Evolutionary conservation across 2,329 filamentous ascomycete genomes (phyloP).

Genomic region (Botrytis deweyae): DNA sequence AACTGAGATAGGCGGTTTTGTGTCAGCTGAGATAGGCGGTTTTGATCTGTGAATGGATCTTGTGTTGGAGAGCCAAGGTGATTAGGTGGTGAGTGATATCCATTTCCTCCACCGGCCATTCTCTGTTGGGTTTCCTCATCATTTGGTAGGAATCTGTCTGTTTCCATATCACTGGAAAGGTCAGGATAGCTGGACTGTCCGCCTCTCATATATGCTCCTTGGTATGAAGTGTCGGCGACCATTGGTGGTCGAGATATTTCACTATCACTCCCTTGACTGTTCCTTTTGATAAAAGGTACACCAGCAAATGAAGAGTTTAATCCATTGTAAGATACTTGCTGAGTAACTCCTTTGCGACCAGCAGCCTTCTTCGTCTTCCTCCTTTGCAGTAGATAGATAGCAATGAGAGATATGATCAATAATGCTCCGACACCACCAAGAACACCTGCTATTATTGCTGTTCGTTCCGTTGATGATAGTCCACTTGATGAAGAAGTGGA

Average conservation of each 20-base stretch:
- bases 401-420: constrained; percentile 27
- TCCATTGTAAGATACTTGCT: constrained; percentile 28
- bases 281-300: constrained; percentile 26
- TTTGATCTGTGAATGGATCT: constrained; percentile 18
- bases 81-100: constrained; percentile 4
- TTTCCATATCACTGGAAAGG: constrained; percentile 21
- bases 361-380: constrained; percentile 24
- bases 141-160: constrained; percentile 23
- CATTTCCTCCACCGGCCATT: constrained; percentile 4
- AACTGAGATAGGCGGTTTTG: background rate
- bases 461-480: constrained; percentile 18
- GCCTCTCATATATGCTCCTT: constrained; percentile 24
- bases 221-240: constrained; percentile 17
- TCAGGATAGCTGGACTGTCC: constrained; percentile 22
- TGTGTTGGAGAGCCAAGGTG: constrained; percentile 10
- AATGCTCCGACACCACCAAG: constrained; percentile 28
- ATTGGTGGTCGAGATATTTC: constrained; percentile 16
- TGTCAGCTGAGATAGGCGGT: constrained; percentile 8
- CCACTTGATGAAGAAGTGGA: constrained; percentile 23
- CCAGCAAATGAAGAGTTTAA: constrained; percentile 30
- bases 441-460: constrained; percentile 27
- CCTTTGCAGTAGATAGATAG: constrained; percentile 24
- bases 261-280: constrained; percentile 14
- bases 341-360: constrained; percentile 18
- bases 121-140: constrained; percentile 22